These are phyloP conservation scores for Saccharomycopsis selenospora DNA, from an alignment of 805 yeast genomes.

Conservation along the genomic window DNA sequence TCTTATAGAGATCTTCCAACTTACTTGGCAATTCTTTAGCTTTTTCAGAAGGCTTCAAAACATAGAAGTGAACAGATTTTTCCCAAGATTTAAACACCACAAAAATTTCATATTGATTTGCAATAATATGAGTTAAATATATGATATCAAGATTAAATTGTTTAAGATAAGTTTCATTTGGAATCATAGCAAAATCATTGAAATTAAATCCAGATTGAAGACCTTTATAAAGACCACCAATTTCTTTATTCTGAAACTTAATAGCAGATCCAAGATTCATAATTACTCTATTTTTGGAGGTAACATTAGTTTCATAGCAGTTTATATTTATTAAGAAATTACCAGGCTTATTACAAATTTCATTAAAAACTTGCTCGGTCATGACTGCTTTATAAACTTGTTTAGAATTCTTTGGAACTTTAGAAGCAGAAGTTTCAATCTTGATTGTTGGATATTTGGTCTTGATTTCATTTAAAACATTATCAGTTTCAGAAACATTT, in stretches of 20 bases:
- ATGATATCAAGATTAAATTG: constrained; percentile 50
- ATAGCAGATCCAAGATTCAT: constrained; percentile 73
- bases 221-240: constrained; percentile 85
- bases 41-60: constrained; percentile 58
- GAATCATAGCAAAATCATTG: constrained; percentile 43
- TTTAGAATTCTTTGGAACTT: constrained; percentile 59
- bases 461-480: constrained; percentile 4
- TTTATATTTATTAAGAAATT: constrained; percentile 56
- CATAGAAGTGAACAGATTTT: constrained; percentile 40
- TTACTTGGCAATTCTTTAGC: constrained; percentile 61
- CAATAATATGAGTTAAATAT: constrained; percentile 59
- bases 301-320: constrained; percentile 69
- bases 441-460: constrained; percentile 40
- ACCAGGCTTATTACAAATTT: constrained; percentile 42
- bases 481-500: constrained; percentile 30
- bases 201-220: constrained; percentile 76
- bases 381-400: constrained; percentile 40
- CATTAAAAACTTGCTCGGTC: constrained; percentile 60
- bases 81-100: constrained; percentile 62
- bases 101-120: constrained; percentile 71
- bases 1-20: constrained; percentile 48
- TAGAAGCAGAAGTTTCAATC: constrained; percentile 50
- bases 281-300: constrained; percentile 62
- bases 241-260: constrained; percentile 55
- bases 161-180: constrained; percentile 46